Conservation (phyloP, 371 early-diverging fungal genomes). For the Phascolomyces articulosus region DNA sequence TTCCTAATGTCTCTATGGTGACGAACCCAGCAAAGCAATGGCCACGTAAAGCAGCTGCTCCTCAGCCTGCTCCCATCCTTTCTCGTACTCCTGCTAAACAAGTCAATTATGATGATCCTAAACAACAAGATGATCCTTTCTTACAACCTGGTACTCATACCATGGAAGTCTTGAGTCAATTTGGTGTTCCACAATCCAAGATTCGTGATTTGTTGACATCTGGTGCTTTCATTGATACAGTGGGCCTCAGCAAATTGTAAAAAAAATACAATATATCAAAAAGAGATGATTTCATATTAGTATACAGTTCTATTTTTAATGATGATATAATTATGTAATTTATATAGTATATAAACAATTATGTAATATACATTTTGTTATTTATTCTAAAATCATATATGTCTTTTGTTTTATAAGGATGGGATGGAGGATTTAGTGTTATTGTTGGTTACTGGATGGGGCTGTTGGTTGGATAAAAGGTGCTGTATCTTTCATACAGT, state of each 20-base stretch:
- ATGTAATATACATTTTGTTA: too few relatives aligned
- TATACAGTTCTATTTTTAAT: too few relatives aligned
- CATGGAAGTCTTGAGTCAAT: slow-evolving; percentile 53
- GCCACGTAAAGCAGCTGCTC: slow-evolving; percentile 44
- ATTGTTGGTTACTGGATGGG: neutral
- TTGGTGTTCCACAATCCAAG: slow-evolving; percentile 38
- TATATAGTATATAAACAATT: too few relatives aligned
- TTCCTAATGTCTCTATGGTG: slow-evolving; percentile 18
- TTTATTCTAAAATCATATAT: too few relatives aligned
- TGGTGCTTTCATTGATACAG: slow-evolving; percentile 19
- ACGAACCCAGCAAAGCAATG: slow-evolving; percentile 17
- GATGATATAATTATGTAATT: too few relatives aligned
- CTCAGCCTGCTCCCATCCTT: slow-evolving; percentile 63
- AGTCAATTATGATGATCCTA: slow-evolving; percentile 4
- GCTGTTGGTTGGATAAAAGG: slow-evolving; percentile 24
- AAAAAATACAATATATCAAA: neutral
- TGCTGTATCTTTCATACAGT: slow-evolving; percentile 39
- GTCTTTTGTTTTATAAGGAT: too few relatives aligned
- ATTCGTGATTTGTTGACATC: slow-evolving; percentile 18
- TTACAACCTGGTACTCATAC: slow-evolving; percentile 61
- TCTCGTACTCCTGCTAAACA: slow-evolving; percentile 61
- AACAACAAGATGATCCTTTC: slow-evolving; percentile 27
- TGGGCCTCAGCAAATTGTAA: slow-evolving; percentile 3
- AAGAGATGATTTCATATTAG: too few relatives aligned
- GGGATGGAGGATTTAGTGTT: neutral